A percentile compares a stretch with the other conserved stretches of the same genome.
These are phyloP conservation scores for Ogataea kodamae DNA, from an alignment of 805 yeast species.

Conservation along the genomic window DNA sequence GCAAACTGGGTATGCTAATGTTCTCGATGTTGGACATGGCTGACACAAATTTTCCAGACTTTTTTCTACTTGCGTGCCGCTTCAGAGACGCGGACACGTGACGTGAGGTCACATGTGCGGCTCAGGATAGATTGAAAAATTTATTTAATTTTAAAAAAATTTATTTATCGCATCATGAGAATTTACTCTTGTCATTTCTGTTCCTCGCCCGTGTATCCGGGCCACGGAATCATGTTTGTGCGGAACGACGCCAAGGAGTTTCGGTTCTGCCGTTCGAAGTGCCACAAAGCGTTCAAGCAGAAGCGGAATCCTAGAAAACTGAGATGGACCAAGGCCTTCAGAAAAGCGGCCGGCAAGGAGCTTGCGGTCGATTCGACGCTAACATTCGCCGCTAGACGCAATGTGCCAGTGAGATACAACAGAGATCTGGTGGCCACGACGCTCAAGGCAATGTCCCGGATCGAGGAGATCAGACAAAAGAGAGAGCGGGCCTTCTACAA, in stretches of 20 bases:
- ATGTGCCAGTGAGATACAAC: constrained; percentile 96
- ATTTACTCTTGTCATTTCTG: constrained; percentile 92
- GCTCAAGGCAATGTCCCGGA: constrained; percentile 90
- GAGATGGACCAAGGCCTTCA: constrained; percentile 98
- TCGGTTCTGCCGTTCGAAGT: constrained; percentile 94
- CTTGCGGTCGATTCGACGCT: constrained; percentile 95
- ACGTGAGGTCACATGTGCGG: constrained; percentile 3
- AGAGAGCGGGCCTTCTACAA: constrained; percentile 98
- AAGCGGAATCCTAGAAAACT: constrained; percentile 98
- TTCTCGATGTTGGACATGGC: constrained; percentile 31
- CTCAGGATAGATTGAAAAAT: constrained; percentile 1
- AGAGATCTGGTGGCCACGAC: constrained; percentile 95
- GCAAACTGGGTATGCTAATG: constrained; percentile 53
- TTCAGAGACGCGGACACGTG: constrained; percentile 3
- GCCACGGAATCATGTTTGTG: constrained; percentile 95
- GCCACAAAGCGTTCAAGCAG: constrained; percentile 96
- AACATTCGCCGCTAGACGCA: constrained; percentile 95
- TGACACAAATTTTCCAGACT: constrained; percentile 4
- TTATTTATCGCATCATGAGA: constrained; percentile 52
- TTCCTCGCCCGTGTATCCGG: constrained; percentile 92
- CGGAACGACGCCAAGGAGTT: constrained; percentile 98
- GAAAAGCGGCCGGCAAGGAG: constrained; percentile 98
- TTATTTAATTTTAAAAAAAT: constrained; percentile 2
- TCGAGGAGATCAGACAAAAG: constrained; percentile 92
- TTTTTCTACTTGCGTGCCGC: constrained; percentile 1